Percentiles rank a stretch among this genome's conserved stretches.
phyloP scores from a whole-genome alignment of 2,329 filamentous ascomycete genomes.

The Fusarium longipes region DNA sequence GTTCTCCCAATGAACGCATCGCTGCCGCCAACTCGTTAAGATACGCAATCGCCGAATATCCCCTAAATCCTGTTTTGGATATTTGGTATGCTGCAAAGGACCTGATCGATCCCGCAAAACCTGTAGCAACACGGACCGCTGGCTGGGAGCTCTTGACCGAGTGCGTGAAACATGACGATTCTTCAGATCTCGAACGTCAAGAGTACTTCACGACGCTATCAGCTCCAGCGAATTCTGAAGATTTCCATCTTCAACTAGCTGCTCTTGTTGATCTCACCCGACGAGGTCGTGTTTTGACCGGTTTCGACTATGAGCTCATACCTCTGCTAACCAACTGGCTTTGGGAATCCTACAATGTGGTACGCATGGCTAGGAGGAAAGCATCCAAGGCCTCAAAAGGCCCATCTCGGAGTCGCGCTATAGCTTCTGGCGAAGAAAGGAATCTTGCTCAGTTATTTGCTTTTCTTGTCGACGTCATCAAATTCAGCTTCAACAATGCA shows the following conservation, averaged over 20 bases:
- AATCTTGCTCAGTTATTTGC: constrained; percentile 73
- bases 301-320: constrained; percentile 75
- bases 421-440: constrained; percentile 65
- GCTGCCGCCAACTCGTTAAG: constrained; percentile 68
- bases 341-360: constrained; percentile 63
- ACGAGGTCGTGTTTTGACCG: constrained; percentile 70
- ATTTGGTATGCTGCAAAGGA: constrained; percentile 76
- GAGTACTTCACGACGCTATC: constrained; percentile 74
- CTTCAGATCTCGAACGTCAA: constrained; percentile 73
- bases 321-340: constrained; percentile 72
- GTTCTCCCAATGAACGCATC: constrained; percentile 64
- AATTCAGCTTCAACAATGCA: constrained; percentile 78
- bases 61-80: constrained; percentile 67
- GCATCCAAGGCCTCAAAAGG: constrained; percentile 52
- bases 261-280: constrained; percentile 71
- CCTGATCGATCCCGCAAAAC: constrained; percentile 68
- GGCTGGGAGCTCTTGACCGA: constrained; percentile 74
- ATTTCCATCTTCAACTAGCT: constrained; percentile 74
- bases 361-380: constrained; percentile 63
- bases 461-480: constrained; percentile 75
- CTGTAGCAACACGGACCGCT: constrained; percentile 64
- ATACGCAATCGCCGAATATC: constrained; percentile 67
- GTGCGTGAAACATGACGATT: constrained; percentile 70
- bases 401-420: constrained; percentile 52
- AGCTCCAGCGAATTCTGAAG: constrained; percentile 65